A percentile compares a stretch with the other conserved stretches of the same genome.
Conservation (phyloP, 1,284 basidiomycete species). For the Sporisorium reilianum region DNA sequence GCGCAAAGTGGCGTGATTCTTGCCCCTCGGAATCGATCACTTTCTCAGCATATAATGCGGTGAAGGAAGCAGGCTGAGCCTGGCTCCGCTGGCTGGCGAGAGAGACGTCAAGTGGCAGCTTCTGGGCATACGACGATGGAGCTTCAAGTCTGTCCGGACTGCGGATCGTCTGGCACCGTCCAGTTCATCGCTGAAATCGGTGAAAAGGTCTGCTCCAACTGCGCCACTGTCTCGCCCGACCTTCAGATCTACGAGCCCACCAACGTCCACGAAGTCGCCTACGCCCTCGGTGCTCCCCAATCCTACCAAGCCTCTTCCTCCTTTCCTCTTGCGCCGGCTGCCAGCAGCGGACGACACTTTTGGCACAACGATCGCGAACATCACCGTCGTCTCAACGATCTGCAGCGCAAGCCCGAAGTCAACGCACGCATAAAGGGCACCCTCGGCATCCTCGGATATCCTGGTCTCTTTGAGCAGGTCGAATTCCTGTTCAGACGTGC, state of each 20-base stretch:
- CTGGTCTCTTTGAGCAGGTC: slow-evolving; percentile 23
- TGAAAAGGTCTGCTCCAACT: slow-evolving; percentile 27
- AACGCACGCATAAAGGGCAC: slow-evolving; percentile 27
- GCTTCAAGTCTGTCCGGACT: slow-evolving; percentile 21
- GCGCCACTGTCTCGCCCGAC: slow-evolving; percentile 22
- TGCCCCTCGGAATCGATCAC: neutral
- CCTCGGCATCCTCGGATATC: slow-evolving; percentile 16
- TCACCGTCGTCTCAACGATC: slow-evolving; percentile 1
- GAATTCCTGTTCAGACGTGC: slow-evolving; percentile 41
- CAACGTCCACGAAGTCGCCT: slow-evolving; percentile 20
- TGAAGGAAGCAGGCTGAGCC: neutral
- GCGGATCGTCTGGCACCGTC: slow-evolving; percentile 16
- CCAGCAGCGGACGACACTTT: slow-evolving; percentile 3
- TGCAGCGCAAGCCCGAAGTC: slow-evolving; percentile 32
- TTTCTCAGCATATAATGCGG: slow-evolving; percentile 1
- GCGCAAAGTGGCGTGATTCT: neutral
- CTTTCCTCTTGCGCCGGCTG: neutral
- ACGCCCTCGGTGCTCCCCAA: slow-evolving; percentile 20
- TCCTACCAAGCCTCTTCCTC: slow-evolving; percentile 6
- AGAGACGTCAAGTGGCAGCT: neutral
- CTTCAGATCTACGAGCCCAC: slow-evolving; percentile 35
- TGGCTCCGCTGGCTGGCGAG: slow-evolving; percentile 8
- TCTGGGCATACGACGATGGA: slow-evolving; percentile 14
- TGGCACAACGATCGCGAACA: slow-evolving; percentile 25
- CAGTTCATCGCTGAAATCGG: slow-evolving; percentile 22